Evolutionary conservation across 495 filamentous ascomycete species (phyloP), one percentile per base, ranked within the genome.

Genomic region (Penicillium pulvis): DNA sequence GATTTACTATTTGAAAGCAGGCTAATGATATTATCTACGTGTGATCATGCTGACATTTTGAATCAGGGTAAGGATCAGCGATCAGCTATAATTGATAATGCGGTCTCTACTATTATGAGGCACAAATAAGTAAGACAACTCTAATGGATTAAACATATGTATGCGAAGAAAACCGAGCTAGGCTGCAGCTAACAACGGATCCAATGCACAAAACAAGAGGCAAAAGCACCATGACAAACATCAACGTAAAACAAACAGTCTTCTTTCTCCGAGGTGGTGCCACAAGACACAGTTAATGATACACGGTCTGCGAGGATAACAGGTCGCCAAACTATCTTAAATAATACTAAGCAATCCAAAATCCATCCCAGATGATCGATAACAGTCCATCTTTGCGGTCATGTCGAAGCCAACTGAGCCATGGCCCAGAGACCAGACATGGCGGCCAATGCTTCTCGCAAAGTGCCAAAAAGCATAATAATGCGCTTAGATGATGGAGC

Each of bases 401-500:
- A 51, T 58, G 51, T 28, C 55, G 20, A 55, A 24, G 14, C 20
- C 28, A 1, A 19, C 33, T 35, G 49, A 48, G 43, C 51, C 46
- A 33, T 19, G 14, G 57, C 31, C 60, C 50, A 39, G 41, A 56
- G 17, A 19, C 35, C 56, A 28, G 42, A 28, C 46, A 43, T 49
- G 42, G 51, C 16, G 16, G 58, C 63, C 56, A 56, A 30, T 62
- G 60, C 63, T 61, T 67, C 59, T 61, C 51, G 61, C 61, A 48
- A 9, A 51, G 49, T 56, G 62, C 48, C 46, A 61, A 55, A 59
- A 51, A 55, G 51, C 57, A 48, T 16, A 49, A 46, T 10, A 48
- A 57, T 57, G 24, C 56, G 48, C 56, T 78, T 83, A 83, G 61
- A 83, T 43, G 68, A 83, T 63, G 58, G 79, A 74, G 59, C 77